Base-by-base conservation (phyloP, 2,329 filamentous ascomycete genomes). In the Magnaporthiopsis rhizophila region DNA sequence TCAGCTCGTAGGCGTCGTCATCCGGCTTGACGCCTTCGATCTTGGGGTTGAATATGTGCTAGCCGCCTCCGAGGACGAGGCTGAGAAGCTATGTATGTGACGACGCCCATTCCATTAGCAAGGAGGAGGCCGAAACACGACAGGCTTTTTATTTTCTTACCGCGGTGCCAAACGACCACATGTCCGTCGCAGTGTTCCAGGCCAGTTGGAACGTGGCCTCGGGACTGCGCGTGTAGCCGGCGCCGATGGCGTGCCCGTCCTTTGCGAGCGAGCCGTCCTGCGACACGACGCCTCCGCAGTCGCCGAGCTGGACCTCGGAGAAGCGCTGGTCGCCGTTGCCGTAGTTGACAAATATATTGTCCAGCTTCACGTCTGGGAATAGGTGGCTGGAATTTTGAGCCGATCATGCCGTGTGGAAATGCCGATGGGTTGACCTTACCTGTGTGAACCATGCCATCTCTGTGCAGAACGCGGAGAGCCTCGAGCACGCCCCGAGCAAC, bases 81-180 rank as follows among this genome's bases (percentile, higher is more conserved):
- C 69, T 71, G 2, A 72, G 68, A 21, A 72, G 65, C 21, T 45
- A n/a, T 11, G n/a, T n/a, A n/a, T n/a, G n/a, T n/a, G n/a, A n/a
- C n/a, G n/a, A n/a, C n/a, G n/a, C n/a, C n/a, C n/a, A n/a, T n/a
- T n/a, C n/a, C 11, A 11, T 61, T 56, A 45, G 62, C n/a, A 57
- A 61, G 15, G 53, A 26, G 15, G 59, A 13, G 15, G 56, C 12
- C 9, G 53, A 7, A 36, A 13, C 8, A n/a, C 60, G 9, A n/a
- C n/a, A n/a, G 34, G 61, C 15, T 7, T 3, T 2, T 65, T 66
- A 5, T 13, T 11, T 36, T 3, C 34, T 61, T 66, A 70, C 66
- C 2, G 66, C 66, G 62, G 65, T 71, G 36, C 70, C 69, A 64
- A 72, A 73, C 8, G 70, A 73, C 71, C 69, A 72, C 24, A 72